Evolutionary conservation across 23 red algal species (phyloP).

Genomic region (Gracilaria vermiculophylla): DNA sequence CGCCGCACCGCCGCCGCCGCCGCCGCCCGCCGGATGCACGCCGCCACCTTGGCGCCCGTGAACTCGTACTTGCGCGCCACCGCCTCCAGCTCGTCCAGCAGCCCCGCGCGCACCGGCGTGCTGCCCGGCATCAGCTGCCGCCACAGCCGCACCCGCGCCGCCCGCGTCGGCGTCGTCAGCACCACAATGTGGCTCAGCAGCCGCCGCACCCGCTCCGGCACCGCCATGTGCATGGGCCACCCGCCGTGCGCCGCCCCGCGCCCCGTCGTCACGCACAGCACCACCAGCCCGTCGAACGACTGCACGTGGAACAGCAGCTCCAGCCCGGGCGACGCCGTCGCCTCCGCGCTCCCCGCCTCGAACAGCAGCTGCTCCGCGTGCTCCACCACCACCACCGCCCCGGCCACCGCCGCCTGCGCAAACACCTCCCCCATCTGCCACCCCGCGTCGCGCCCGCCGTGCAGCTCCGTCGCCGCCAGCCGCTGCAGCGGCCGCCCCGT

Average conservation of each 20-base stretch:
- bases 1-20: constrained; percentile 59
- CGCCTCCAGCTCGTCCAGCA: constrained; percentile 28
- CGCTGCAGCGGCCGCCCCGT: constrained; percentile 63
- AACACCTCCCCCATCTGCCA: constrained; percentile 52
- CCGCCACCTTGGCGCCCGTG: constrained; percentile 44
- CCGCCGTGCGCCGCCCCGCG: constrained; percentile 19
- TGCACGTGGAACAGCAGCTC: constrained; percentile 69
- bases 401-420: constrained; percentile 53
- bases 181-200: constrained; percentile 57
- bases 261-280: constrained; percentile 51
- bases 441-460: constrained; percentile 22
- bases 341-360: constrained; percentile 13
- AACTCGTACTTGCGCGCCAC: constrained; percentile 54
- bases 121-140: constrained; percentile 49
- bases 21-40: constrained; percentile 64
- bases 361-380: constrained; percentile 65
- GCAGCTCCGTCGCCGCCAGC: constrained; percentile 48
- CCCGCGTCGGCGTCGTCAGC: constrained; percentile 28
- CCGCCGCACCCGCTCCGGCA: constrained; percentile 42
- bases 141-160: constrained; percentile 47
- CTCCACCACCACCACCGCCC: constrained; percentile 68
- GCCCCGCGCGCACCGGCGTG: constrained; percentile 40
- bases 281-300: constrained; percentile 57
- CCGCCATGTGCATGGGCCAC: constrained; percentile 36
- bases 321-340: constrained; percentile 20